These are phyloP conservation scores for Fusarium secorum DNA, from an alignment of 2,329 filamentous ascomycete species.

Conservation along the genomic window DNA sequence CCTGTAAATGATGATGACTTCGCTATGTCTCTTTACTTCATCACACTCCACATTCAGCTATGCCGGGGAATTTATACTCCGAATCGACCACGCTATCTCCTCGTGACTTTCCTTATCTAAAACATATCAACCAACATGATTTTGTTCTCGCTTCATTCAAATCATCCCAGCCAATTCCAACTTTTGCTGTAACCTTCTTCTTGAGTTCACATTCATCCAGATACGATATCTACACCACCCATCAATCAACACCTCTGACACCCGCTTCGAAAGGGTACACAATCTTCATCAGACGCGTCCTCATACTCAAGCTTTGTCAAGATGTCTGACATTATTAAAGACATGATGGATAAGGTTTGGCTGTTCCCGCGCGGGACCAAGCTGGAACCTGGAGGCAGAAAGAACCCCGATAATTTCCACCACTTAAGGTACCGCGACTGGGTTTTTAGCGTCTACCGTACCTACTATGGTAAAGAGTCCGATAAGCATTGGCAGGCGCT, in stretches of 20 bases:
- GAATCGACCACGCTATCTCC: background rate
- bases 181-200: background rate
- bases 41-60: background rate
- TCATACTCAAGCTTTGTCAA: accelerated
- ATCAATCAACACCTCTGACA: background rate
- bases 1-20: background rate
- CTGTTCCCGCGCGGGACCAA: accelerated
- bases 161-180: accelerated
- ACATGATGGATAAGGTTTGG: accelerated
- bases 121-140: background rate
- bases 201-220: accelerated
- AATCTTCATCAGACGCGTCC: accelerated
- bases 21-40: background rate
- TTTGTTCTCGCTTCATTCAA: accelerated
- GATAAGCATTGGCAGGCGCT: background rate
- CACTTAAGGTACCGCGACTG: slow-evolving; percentile 12
- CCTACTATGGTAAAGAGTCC: slow-evolving; percentile 4
- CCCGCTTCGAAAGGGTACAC: accelerated
- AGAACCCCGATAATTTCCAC: background rate
- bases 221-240: accelerated
- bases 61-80: background rate
- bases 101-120: background rate
- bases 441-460: slow-evolving; percentile 12
- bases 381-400: accelerated
- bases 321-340: background rate